Conservation (phyloP, 495 filamentous ascomycete species). For the Talaromyces adpressus region DNA sequence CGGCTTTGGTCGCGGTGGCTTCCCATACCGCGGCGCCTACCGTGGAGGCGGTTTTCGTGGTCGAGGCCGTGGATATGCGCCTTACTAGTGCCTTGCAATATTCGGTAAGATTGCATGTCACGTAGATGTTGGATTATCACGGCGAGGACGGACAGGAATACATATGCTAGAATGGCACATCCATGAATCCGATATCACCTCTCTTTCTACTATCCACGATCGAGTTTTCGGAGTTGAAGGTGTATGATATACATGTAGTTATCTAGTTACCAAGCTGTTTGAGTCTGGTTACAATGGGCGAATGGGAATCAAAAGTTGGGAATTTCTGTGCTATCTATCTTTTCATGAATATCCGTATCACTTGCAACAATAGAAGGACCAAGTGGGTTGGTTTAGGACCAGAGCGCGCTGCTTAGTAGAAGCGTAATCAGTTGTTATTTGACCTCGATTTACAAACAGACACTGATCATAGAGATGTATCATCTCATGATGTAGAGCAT, state of each 20-base stretch:
- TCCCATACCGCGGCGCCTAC: constrained; percentile 66
- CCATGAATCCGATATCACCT: neutral
- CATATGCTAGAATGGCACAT: neutral
- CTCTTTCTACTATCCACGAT: constrained; percentile 11
- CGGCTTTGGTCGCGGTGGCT: constrained; percentile 52
- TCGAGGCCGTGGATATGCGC: constrained; percentile 70
- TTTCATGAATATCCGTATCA: neutral
- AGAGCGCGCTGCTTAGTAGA: neutral
- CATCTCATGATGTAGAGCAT: neutral
- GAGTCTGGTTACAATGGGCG: neutral
- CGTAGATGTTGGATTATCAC: neutral
- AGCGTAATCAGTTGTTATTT: neutral
- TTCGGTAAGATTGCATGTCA: neutral
- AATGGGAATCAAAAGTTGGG: constrained; percentile 2
- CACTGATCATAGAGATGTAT: neutral
- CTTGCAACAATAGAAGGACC: too few relatives aligned
- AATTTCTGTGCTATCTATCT: neutral
- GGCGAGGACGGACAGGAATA: neutral
- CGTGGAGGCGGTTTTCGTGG: constrained; percentile 67
- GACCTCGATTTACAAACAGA: too few relatives aligned
- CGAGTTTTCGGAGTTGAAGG: constrained; percentile 28
- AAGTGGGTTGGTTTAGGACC: too few relatives aligned
- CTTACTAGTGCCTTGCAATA: constrained; percentile 52
- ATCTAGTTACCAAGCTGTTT: neutral
- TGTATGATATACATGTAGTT: constrained; percentile 8